Evolutionary conservation across 768 basidiomycete species (phyloP), one percentile per base, ranked within the genome.

Genomic region (Podaxis mareebaensis): DNA sequence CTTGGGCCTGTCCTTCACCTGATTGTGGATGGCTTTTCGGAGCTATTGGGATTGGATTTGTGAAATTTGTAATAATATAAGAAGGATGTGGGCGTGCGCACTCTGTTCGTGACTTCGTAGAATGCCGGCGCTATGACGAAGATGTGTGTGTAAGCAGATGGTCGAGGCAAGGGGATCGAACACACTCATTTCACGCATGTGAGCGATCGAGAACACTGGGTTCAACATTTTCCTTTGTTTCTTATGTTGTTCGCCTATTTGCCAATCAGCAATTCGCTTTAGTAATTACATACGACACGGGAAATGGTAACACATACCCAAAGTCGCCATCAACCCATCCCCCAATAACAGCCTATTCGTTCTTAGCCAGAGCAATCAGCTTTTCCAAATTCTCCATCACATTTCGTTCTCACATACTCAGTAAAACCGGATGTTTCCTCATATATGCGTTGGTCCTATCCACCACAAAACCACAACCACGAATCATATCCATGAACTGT

Each of bases 181-280:
- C 66, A 28, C 28, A 72, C 73, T 65, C 69, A 75, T 71, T 52
- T 70, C 65, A 11, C 79, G 78, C 74, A 82, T 71, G 65, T 82
- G 78, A 0, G 72, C 69, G 38, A 72, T 70, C 0, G 79, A 77
- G 63, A 83, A 83, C 6, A 80, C 75, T 0, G 81, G 81, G 46
- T 77, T 81, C 22, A 83, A 67, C 70, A 81, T 74, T 58, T 79
- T 81, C 17, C 79, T 74, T 61, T 82, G 81, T 28, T 73, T 76
- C 24, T 72, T 69, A 64, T 82, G 81, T 17, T 75, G 72, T 30
- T 78, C 74, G 17, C 81, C 81, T 81, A 48, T 12, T 10, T 11
- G 4, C 10, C 28, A 24, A 42, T 22, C 42, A 22, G 10, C 58
- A 20, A 49, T 17, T n/a, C 3, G 46, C 26, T 7, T 22, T 22